These are phyloP conservation scores for Colletotrichum gloeosporioides DNA, from an alignment of 2,329 filamentous ascomycete species.

Conservation along the genomic window DNA sequence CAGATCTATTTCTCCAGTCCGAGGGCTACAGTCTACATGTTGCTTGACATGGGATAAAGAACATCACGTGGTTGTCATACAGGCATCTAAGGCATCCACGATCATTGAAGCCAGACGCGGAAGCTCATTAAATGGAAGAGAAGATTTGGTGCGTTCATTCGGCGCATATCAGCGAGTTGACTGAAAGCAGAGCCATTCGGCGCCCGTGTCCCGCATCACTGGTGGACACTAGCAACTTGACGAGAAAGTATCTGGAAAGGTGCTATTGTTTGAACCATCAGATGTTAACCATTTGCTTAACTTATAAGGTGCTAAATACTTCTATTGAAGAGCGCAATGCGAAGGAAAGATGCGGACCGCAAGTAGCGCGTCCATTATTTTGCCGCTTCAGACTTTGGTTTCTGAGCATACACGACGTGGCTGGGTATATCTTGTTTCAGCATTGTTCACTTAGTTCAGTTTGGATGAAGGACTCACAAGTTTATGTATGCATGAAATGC, in stretches of 20 bases:
- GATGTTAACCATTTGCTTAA: too few relatives aligned
- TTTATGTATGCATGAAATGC: conserved; percentile 29
- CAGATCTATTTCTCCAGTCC: not conserved
- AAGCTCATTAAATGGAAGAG: too few relatives aligned
- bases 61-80: accelerated
- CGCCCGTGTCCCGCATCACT: too few relatives aligned
- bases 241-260: too few relatives aligned
- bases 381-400: not conserved
- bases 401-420: not conserved
- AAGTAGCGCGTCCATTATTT: not conserved
- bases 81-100: too few relatives aligned
- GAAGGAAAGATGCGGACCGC: too few relatives aligned
- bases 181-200: too few relatives aligned
- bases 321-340: not conserved
- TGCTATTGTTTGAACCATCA: too few relatives aligned
- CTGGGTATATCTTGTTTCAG: not conserved
- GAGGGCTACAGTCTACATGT: not conserved
- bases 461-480: conserved; percentile 15
- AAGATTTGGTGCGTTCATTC: too few relatives aligned
- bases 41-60: not conserved
- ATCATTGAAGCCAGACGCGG: too few relatives aligned
- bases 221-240: too few relatives aligned
- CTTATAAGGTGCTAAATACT: not conserved
- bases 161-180: too few relatives aligned
- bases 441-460: accelerated